Evolutionary conservation across 345 rosid genomes (phyloP), one percentile per base, ranked within the genome.

Genomic region (Pistacia atlantica): DNA sequence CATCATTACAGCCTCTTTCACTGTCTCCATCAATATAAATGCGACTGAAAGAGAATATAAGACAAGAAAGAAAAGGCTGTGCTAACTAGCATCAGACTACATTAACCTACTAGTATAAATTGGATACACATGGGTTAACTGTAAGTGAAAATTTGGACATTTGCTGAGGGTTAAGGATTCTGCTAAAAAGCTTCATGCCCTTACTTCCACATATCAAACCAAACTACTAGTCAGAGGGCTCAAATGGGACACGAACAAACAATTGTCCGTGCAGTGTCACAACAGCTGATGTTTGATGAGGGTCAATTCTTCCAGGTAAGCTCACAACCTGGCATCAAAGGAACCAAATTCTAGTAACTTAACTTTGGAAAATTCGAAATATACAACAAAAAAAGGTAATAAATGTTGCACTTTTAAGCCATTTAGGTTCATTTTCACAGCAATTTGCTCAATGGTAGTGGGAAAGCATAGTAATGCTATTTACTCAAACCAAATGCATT

Each of bases 261-360:
- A 91, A 71, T 77, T 89, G 95, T 11, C 95, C 95, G 35, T 91
- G 95, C 66, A 91, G 74, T 67, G 93, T 91, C 57, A 91, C 95
- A 68, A 91, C 93, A 0, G 95, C 93, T 4, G 95, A 86, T 52
- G 95, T 89, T 33, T 87, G 91, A 77, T 81, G 90, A 9, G 95
- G 89, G 67, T 89, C 93, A 8, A 91, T 91, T 80, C 91, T 84
- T 7, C 85, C 80, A 8, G 95, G 91, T 63, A 91, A 83, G 84
- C 76, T 88, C 16, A 91, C 86, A 67, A 91, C 91, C 95, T 91
- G 81, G 31, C 52, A 75, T 58, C 49, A 74, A 1, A 25, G 60
- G n/a, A 14, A 54, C 18, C 18, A 62, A 48, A 8, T 48, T 17
- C 5, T 16, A 57, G 20, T 20, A 11, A 69, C 12, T 12, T 13